Evolutionary conservation across 2,329 filamentous ascomycete genomes (phyloP), one percentile per base, ranked within the genome.

Genomic region (Fusarium torreyae): DNA sequence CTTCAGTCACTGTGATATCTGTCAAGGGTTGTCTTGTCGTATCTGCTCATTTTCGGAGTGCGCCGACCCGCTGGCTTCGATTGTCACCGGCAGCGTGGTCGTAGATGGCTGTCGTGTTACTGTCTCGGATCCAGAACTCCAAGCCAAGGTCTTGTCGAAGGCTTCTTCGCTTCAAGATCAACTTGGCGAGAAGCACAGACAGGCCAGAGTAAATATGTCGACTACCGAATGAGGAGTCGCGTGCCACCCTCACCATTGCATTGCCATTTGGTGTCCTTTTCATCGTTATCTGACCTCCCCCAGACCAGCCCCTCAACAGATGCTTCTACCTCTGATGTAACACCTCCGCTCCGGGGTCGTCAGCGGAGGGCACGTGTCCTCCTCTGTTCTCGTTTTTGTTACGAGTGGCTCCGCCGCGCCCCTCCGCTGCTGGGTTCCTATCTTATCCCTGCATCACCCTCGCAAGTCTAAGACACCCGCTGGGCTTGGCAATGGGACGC

Each of bases 101-200:
- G 26, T 48, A 22, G 36, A 45, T 26, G 24, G 7, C 60, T 42
- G 34, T 22, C 22, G 36, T 58, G 22, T 55, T 39, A 20, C 38
- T n/a, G 39, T 24, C 45, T 50, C 10, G 28, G 28, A 31, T 13
- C 13, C 5, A 31, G 28, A 31, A 50, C 53, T 43, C 59, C 50
- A 61, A 33, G 67, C 67, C 68, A 68, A 70, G 58, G 54, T 36
- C 68, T 70, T 70, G 68, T 68, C 54, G 65, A 70, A 70, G 68
- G 68, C 68, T 70, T 70, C 68, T 68, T 70, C 63, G 6, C 53
- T 44, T 46, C 39, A 39, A 18, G 43, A 44, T 14, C 3, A 49
- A 20, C 60, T 65, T 65, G 62, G 60, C 62, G 53, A 65, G 28
- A 34, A 48, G 38, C 4, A 38, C 28, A 39, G 33, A 7, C 33